Evolutionary conservation across 805 yeast species (phyloP), one percentile per base, ranked within the genome.

Genomic region (Ogataea salicorniae): DNA sequence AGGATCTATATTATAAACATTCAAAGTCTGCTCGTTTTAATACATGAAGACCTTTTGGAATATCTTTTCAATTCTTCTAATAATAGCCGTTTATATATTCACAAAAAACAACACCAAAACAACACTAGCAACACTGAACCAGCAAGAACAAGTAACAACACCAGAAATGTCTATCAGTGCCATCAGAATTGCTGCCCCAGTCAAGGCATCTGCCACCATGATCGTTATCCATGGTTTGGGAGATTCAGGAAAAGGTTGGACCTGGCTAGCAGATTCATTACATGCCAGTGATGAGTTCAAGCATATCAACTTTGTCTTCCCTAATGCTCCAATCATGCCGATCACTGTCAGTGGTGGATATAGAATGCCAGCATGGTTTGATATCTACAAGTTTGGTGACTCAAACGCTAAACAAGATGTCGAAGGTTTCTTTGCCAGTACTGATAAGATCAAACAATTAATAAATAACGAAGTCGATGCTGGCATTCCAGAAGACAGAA

Each of bases 181-280:
- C 0, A 53, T 73, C 2, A 62, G 75, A 39, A 58, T 73, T 15
- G 66, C 75, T 8, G 72, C 77, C 5, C 67, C 64, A 17, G 51
- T 52, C 8, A 67, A 70, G 1, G 77, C 83, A 6, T 70, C 81
- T 1, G 84, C 87, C 1, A 81, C 90, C 1, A 70, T 90, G 34
- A 85, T 91, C 20, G 75, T 91, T 50, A 62, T 88, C 46, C 98
- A 94, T 63, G 98, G 99, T 0, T 72, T 92, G 16, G 99, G 99
- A 9, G 98, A 92, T 64, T 66, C 88, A 0, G 97, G 96, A 5
- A 73, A 75, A 16, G 97, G 97, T 1, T 92, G 97, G 97, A 72
- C 79, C 40, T 88, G 87, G 72, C 68, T 92, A 37, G 87, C 94
- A 4, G 84, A 82, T 37, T 68, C 80, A 46, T 75, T 87, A 23